phyloP scores from a whole-genome alignment of 306 rosid species.

The Trifolium subterraneum region DNA sequence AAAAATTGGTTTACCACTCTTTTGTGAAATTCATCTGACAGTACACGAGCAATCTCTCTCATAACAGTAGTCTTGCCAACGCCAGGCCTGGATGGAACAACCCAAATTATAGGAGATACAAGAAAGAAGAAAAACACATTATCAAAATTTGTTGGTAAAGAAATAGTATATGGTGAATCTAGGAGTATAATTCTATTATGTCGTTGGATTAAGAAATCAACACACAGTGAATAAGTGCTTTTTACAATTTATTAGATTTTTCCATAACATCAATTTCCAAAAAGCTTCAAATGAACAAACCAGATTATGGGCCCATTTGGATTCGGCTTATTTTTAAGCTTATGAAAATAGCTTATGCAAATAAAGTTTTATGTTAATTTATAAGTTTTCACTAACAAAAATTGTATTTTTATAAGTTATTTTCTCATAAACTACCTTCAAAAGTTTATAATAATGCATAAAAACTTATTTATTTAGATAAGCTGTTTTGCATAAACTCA shows the following conservation, averaged over 20 bases:
- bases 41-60: conserved; percentile 71
- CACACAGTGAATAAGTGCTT: conserved; percentile 2
- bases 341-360: too few relatives aligned
- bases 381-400: too few relatives aligned
- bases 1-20: conserved; percentile 64
- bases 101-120: conserved; percentile 15
- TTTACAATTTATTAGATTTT: conserved; percentile 6
- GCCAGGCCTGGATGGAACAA: conserved; percentile 67
- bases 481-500: too few relatives aligned
- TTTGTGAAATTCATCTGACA: conserved; percentile 69
- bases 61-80: conserved; percentile 79
- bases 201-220: conserved; percentile 10
- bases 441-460: too few relatives aligned
- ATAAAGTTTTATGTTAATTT: too few relatives aligned
- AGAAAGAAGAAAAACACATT: not conserved
- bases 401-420: too few relatives aligned
- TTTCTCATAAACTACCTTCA: too few relatives aligned
- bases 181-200: conserved; percentile 7
- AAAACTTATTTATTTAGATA: too few relatives aligned
- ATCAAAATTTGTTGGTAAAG: conserved; percentile 5
- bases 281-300: too few relatives aligned
- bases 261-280: too few relatives aligned
- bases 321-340: too few relatives aligned
- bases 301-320: too few relatives aligned
- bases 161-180: conserved; percentile 10